Conservation (phyloP, 2,329 filamentous ascomycete genomes). For the Shiraia sp. region DNA sequence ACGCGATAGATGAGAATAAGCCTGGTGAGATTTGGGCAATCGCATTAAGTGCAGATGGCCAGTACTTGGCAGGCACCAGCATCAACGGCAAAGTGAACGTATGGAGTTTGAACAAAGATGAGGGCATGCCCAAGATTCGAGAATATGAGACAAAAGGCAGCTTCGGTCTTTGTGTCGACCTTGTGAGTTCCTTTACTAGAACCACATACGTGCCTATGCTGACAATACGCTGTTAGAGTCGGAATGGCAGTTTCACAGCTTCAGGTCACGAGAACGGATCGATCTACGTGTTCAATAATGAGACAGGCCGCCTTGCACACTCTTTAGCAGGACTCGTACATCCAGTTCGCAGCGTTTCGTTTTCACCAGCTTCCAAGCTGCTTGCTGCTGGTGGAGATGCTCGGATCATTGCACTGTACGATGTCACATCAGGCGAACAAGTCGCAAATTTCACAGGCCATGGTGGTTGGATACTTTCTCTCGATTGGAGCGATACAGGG, state of each 20-base stretch:
- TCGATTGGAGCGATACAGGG: slow-evolving; percentile 92
- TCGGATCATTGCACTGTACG: slow-evolving; percentile 86
- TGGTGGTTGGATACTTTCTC: slow-evolving; percentile 82
- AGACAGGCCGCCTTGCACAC: slow-evolving; percentile 81
- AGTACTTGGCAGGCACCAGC: slow-evolving; percentile 83
- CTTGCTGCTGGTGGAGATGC: slow-evolving; percentile 91
- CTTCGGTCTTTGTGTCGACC: slow-evolving; percentile 86
- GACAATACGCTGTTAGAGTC: slow-evolving; percentile 51
- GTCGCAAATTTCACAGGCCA: slow-evolving; percentile 82
- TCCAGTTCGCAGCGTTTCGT: slow-evolving; percentile 81
- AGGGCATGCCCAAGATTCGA: slow-evolving; percentile 66
- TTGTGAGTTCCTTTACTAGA: slow-evolving; percentile 53
- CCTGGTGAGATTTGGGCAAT: slow-evolving; percentile 84
- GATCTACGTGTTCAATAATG: slow-evolving; percentile 94
- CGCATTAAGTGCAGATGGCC: slow-evolving; percentile 80
- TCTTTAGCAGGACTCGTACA: slow-evolving; percentile 85
- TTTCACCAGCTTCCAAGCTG: slow-evolving; percentile 82
- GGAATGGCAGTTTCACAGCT: slow-evolving; percentile 82
- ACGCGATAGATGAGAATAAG: slow-evolving; percentile 54
- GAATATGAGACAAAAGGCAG: slow-evolving; percentile 92
- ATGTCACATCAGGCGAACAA: slow-evolving; percentile 89
- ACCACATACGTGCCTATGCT: background rate
- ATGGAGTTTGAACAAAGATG: slow-evolving; percentile 67
- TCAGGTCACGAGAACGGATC: slow-evolving; percentile 91
- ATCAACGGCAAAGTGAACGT: slow-evolving; percentile 88